phyloP scores from a whole-genome alignment of 331 rosid species.

The Quercus lobata region DNA sequence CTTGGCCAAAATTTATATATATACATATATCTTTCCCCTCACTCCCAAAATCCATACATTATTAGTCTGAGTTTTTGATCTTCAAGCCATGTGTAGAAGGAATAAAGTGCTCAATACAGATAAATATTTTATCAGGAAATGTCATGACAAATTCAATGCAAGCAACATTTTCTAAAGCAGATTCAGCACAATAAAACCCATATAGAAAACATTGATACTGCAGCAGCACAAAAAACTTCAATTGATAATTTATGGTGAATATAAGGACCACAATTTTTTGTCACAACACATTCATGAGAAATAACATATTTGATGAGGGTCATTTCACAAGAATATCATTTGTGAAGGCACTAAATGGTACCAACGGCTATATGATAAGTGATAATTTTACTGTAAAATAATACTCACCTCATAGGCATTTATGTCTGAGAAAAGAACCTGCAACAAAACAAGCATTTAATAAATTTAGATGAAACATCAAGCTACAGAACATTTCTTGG shows the following conservation, averaged over 20 bases:
- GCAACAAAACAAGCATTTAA: conserved; percentile 25
- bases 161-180: not conserved
- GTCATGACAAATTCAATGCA: not conserved
- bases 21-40: too few relatives aligned
- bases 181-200: not conserved
- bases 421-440: conserved; percentile 88
- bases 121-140: not conserved
- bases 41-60: not conserved
- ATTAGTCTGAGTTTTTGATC: not conserved
- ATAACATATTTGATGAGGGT: not conserved
- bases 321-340: not conserved
- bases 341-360: not conserved
- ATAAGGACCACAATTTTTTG: not conserved
- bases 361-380: not conserved
- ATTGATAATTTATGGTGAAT: not conserved
- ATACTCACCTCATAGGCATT: conserved; percentile 81
- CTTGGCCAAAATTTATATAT: too few relatives aligned
- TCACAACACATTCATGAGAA: not conserved
- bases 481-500: not conserved
- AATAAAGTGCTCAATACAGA: not conserved
- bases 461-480: conserved; percentile 7
- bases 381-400: not conserved
- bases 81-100: not conserved
- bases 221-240: not conserved
- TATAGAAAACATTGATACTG: not conserved